Conservation (phyloP, 148 eudicot species). For the Cornus controversa region DNA sequence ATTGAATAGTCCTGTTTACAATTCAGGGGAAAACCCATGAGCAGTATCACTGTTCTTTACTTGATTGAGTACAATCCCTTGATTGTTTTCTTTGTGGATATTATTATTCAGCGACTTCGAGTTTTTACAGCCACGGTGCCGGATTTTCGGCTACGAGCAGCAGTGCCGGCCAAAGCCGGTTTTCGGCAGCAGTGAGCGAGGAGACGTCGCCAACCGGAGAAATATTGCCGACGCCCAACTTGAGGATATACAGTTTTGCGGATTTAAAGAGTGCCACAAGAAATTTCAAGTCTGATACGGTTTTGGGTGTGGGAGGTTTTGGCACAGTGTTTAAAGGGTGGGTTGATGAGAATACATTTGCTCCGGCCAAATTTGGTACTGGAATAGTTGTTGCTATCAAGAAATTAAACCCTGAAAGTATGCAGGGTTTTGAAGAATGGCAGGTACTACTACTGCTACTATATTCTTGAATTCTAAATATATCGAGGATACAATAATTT, state of each 20-base stretch:
- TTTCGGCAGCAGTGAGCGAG: constrained; percentile 37
- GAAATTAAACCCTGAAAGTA: constrained; percentile 63
- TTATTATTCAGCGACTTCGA: constrained; percentile 39
- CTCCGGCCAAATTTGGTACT: constrained; percentile 32
- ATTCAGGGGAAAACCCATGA: not conserved
- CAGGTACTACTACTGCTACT: constrained; percentile 33
- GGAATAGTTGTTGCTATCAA: constrained; percentile 78
- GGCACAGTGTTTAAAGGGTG: constrained; percentile 80
- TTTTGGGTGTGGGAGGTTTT: constrained; percentile 76
- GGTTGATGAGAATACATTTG: constrained; percentile 50
- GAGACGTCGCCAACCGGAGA: constrained; percentile 32
- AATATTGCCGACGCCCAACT: constrained; percentile 44
- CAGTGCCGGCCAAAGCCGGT: constrained; percentile 44
- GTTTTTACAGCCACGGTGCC: constrained; percentile 26
- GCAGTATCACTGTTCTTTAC: not conserved
- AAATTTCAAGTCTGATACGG: constrained; percentile 54
- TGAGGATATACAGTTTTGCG: constrained; percentile 54
- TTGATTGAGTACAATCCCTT: not conserved
- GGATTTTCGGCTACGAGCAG: constrained; percentile 46
- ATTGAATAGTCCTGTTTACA: not conserved
- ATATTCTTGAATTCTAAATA: too few relatives aligned
- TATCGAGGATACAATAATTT: too few relatives aligned
- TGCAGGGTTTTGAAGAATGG: constrained; percentile 79
- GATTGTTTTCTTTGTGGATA: constrained; percentile 2
- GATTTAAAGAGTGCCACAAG: constrained; percentile 64